Evolutionary conservation across 371 early-diverging fungal species (phyloP), one percentile per base, ranked within the genome.

Genomic region (Mucor saturninus): DNA sequence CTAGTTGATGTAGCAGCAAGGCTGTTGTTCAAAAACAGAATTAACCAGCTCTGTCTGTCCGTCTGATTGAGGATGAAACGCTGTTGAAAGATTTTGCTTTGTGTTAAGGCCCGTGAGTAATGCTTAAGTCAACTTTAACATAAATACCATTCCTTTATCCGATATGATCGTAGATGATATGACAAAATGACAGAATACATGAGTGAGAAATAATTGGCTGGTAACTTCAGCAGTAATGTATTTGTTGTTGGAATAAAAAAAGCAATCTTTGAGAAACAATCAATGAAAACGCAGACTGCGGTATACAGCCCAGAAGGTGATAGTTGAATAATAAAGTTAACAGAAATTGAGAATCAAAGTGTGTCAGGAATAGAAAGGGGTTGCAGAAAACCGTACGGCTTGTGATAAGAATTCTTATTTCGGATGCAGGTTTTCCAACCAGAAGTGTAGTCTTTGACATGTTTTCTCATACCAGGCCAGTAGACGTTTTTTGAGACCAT

Each of bases 11-110:
- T 63, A 86, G n/a, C 29, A 32, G 1, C 84, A 45, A 1, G 86
- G 80, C 42, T 82, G 82, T 43, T 80, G 76, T 50, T 86, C 79
- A 0, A 89, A 42, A 1, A 74, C 69, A 3, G 72, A 70, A 53
- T 87, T 89, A 0, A 72, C 54, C 0, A 80, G 55, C 58, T 86
- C 83, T 0, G 82, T 86, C 64, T 86, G 85, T 8, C 81, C 81
- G 60, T 85, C 81, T 1, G 83, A 77, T 60, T 87, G 81, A 1
- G 81, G 83, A 51, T 83, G 80, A 57, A 59, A 78, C 0, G 79
- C 62, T 0, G 78, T 76, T 0, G 83, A 83, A 26, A 80, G 31
- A 5, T 70, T 66, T 2, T 58, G 54, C 15, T 74, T 69, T 49
- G 77, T 63, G 0, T 62, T 42, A 9, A 85, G 66, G 1, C 51